Evolutionary conservation across 352 stramenopile genomes (phyloP).

Genomic region (Phytophthora europaea): DNA sequence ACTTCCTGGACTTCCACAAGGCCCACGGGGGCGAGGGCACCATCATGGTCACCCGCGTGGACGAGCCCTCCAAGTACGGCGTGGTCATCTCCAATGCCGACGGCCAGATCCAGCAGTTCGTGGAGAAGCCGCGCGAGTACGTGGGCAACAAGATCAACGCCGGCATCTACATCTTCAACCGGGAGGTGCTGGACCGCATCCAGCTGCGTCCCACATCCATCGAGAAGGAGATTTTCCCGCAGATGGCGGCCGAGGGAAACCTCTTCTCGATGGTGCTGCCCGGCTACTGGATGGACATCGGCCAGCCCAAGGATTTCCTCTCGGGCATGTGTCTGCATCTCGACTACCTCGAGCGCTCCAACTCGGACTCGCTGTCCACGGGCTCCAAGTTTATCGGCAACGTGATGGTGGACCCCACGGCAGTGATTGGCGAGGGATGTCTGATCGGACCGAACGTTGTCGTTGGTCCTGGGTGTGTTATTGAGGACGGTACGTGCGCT

Average conservation of each 20-base stretch:
- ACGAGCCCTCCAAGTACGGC: constrained; percentile 92
- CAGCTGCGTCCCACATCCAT: constrained; percentile 91
- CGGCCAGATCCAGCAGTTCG: constrained; percentile 90
- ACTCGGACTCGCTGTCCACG: constrained; percentile 56
- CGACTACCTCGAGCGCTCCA: constrained; percentile 69
- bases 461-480: constrained; percentile 82
- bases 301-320: constrained; percentile 92
- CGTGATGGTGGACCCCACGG: constrained; percentile 86
- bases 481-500: constrained; percentile 73
- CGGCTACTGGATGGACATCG: constrained; percentile 94
- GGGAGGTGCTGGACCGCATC: constrained; percentile 89
- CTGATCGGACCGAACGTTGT: constrained; percentile 90
- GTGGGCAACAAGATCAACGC: constrained; percentile 94
- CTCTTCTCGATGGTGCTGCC: constrained; percentile 88
- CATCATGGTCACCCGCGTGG: constrained; percentile 85
- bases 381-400: constrained; percentile 86
- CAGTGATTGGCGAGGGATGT: constrained; percentile 80
- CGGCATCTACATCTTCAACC: constrained; percentile 93
- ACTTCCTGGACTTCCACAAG: constrained; percentile 86
- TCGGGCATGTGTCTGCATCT: constrained; percentile 90
- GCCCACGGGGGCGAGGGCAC: constrained; percentile 84
- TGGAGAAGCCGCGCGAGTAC: constrained; percentile 92
- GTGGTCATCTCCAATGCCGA: constrained; percentile 84
- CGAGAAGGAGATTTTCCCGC: constrained; percentile 92
- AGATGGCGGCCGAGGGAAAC: constrained; percentile 90